Conservation (phyloP, 495 filamentous ascomycete species). For the Poronia punctata region DNA sequence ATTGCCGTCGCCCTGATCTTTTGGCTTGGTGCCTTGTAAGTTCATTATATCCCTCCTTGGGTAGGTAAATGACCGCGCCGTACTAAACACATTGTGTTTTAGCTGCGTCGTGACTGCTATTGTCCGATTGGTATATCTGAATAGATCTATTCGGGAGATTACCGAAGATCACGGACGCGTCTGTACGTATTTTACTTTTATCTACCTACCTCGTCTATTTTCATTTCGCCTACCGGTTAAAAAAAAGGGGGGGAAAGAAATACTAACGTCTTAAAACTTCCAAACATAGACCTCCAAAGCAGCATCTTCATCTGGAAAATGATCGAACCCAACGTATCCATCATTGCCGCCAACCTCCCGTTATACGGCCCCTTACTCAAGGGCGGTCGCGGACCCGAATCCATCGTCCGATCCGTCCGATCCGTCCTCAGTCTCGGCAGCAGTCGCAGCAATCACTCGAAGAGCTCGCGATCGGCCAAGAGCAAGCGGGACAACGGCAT, state of each 20-base stretch:
- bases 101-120: conserved; percentile 19
- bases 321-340: conserved; percentile 22
- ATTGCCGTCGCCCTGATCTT: conserved; percentile 16
- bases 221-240: background rate
- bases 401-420: conserved; percentile 1
- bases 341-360: conserved; percentile 21
- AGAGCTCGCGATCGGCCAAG: too few relatives aligned
- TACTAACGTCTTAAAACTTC: too few relatives aligned
- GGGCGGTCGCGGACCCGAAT: conserved; percentile 2
- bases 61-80: background rate
- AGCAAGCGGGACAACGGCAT: too few relatives aligned
- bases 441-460: too few relatives aligned
- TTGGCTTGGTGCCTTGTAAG: conserved; percentile 25
- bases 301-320: conserved; percentile 13
- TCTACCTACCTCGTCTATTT: too few relatives aligned
- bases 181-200: too few relatives aligned
- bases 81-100: background rate
- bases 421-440: background rate
- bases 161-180: too few relatives aligned
- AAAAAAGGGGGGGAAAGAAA: too few relatives aligned
- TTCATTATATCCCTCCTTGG: background rate
- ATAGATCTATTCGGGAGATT: conserved; percentile 3
- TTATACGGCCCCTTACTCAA: conserved; percentile 17
- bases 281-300: conserved; percentile 6
- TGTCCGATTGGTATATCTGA: conserved; percentile 13